Evolutionary conservation across 495 filamentous ascomycete species (phyloP).

Genomic region (Darksidea phi): DNA sequence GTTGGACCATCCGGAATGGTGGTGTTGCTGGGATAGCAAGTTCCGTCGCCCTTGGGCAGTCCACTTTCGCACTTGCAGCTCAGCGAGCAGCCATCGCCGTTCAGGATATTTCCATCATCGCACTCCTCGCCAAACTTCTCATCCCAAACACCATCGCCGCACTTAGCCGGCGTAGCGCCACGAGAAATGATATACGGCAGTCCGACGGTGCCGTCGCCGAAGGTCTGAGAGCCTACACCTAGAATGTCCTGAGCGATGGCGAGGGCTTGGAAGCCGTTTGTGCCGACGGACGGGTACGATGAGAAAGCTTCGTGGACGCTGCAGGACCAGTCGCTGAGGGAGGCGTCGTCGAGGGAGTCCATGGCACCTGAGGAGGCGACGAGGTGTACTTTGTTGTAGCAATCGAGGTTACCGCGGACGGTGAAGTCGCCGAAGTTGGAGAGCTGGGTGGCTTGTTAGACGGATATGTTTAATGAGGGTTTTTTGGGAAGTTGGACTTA

Average conservation of each 20-base stretch:
- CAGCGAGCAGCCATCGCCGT: conserved; percentile 46
- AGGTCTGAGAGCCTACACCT: conserved; percentile 43
- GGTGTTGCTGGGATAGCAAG: conserved; percentile 11
- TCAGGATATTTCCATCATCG: conserved; percentile 47
- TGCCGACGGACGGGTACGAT: conserved; percentile 45
- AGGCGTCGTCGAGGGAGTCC: conserved; percentile 44
- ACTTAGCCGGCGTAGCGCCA: conserved; percentile 50
- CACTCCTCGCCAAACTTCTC: conserved; percentile 48
- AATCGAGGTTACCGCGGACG: conserved; percentile 31
- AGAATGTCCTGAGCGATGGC: conserved; percentile 50
- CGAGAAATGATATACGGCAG: conserved; percentile 54
- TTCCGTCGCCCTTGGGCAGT: conserved; percentile 28
- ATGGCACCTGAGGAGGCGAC: conserved; percentile 47
- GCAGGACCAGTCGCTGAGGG: conserved; percentile 51
- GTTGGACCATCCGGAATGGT: conserved; percentile 13
- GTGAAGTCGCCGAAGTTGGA: conserved; percentile 46
- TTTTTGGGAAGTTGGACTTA: conserved; percentile 1
- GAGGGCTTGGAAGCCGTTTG: conserved; percentile 48
- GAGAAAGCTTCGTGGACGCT: conserved; percentile 52
- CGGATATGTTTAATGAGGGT: too few species aligned
- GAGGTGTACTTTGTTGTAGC: conserved; percentile 49
- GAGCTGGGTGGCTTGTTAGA: conserved; percentile 32
- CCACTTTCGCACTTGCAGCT: conserved; percentile 44
- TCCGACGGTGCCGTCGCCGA: conserved; percentile 47
- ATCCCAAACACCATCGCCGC: conserved; percentile 50